These are phyloP conservation scores for Alternaria sp. DNA, from an alignment of 2,329 filamentous ascomycete species.

Conservation along the genomic window DNA sequence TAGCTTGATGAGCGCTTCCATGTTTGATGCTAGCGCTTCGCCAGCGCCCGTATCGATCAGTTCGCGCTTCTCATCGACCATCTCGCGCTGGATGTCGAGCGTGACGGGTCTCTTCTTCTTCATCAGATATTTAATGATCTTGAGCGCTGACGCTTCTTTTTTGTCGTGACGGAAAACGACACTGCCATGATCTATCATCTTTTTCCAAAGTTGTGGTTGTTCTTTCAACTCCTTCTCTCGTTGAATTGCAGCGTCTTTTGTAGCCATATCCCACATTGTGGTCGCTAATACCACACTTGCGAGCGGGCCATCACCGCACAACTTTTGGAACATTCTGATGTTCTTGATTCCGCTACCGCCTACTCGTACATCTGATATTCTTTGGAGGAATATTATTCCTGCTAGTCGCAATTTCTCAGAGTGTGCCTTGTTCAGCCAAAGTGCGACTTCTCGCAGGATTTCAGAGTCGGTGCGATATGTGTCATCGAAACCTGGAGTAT, in stretches of 20 bases:
- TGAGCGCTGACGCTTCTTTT: slow-evolving; percentile 6
- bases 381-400: slow-evolving; percentile 59
- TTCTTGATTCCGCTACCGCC: slow-evolving; percentile 52
- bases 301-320: slow-evolving; percentile 54
- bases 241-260: background rate
- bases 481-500: slow-evolving; percentile 61
- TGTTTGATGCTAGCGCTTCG: slow-evolving; percentile 4
- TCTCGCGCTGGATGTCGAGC: slow-evolving; percentile 21
- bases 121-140: slow-evolving; percentile 21
- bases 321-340: slow-evolving; percentile 56
- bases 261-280: slow-evolving; percentile 51
- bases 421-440: slow-evolving; percentile 50
- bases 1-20: background rate
- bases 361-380: slow-evolving; percentile 55
- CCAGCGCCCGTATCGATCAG: slow-evolving; percentile 17
- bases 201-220: slow-evolving; percentile 15
- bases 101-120: slow-evolving; percentile 10
- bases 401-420: slow-evolving; percentile 44
- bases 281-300: slow-evolving; percentile 55
- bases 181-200: slow-evolving; percentile 22
- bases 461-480: slow-evolving; percentile 56
- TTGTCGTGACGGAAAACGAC: slow-evolving; percentile 20
- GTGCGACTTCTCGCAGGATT: slow-evolving; percentile 54
- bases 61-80: slow-evolving; percentile 19
- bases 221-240: slow-evolving; percentile 8